Evolutionary conservation across 2,329 filamentous ascomycete species (phyloP).

Genomic region (Raffaelea albimanens): DNA sequence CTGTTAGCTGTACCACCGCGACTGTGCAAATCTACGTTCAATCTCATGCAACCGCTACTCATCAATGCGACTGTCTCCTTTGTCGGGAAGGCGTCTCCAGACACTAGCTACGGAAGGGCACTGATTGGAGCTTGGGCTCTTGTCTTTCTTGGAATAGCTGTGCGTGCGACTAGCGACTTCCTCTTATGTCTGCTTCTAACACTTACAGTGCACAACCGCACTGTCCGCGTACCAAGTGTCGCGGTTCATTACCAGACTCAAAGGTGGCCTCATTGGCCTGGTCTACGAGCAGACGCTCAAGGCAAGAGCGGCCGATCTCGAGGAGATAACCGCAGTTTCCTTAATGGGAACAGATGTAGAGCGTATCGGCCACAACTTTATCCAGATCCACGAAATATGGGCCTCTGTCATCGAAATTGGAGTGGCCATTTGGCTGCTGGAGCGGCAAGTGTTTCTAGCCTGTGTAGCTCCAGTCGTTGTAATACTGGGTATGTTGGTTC

Average conservation of each 20-base stretch:
- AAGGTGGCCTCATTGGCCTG: neutral
- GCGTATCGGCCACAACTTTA: neutral
- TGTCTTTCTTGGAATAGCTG: neutral
- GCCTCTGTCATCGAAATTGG: neutral
- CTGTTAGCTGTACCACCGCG: neutral
- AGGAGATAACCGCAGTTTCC: neutral
- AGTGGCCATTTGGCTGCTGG: neutral
- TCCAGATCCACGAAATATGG: neutral
- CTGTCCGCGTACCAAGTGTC: neutral
- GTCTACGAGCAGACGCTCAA: neutral
- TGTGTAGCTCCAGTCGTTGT: neutral
- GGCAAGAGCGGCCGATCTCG: neutral
- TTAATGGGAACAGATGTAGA: conserved; percentile 1
- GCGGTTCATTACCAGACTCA: neutral
- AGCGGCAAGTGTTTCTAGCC: neutral
- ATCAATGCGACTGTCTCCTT: neutral
- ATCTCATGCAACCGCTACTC: neutral
- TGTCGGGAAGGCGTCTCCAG: neutral
- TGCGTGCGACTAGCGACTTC: neutral
- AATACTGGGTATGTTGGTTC: neutral
- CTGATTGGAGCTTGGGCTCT: neutral
- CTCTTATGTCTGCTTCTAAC: too few relatives aligned
- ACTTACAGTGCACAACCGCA: neutral
- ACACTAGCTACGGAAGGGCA: neutral
- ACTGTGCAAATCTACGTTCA: neutral